Evolutionary conservation across 495 filamentous ascomycete species (phyloP), one percentile per base, ranked within the genome.

Genomic region (Penicillium samsonianum): DNA sequence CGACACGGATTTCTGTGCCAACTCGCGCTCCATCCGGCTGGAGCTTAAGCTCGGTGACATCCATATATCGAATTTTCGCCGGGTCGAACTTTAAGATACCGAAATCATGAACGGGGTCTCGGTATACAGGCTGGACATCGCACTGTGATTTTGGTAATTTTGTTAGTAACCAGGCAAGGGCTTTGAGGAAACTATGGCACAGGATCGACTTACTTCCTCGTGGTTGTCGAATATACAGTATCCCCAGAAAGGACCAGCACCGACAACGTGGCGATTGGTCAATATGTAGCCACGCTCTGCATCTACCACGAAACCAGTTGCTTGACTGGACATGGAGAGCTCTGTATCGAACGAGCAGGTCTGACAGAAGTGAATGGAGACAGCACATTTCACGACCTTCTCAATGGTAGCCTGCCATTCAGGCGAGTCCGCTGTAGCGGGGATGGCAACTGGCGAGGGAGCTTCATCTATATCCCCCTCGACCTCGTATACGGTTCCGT

Each of bases 201-300:
- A 5, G 26, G 16, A 37, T 17, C 30, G 37, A 67, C 79, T 63
- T 67, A 85, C 84, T 70, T 98, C 88, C 67, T 91, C 94, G 72
- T 99, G 94, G 65, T 99, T 98, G 67, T 99, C 94, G 68, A 99
- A 98, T 57, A 99, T 90, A 68, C 88, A 90, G 71, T 93, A 97
- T 12, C 94, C 94, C 87, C 92, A 96, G 74, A 99, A 99, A 3
- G 94, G 94, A 16, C 94, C 94, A 6, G 94, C 82, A 50, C 93
- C 89, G n/a, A 97, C 94, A 26, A 99, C 94, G 77, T 99, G 94
- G 40, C 92, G 84, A 67, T 92, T 92, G 2, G 89, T 92, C 67
- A 96, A 73, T 67, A 96, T 95, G 65, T 87, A 97, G 67, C 95
- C 94, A 65, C 83, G 87, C 74, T 96, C 88, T 23, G 94, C 90